Base-by-base conservation (phyloP, 352 stramenopile species). In the Vaucheria bursata region DNA sequence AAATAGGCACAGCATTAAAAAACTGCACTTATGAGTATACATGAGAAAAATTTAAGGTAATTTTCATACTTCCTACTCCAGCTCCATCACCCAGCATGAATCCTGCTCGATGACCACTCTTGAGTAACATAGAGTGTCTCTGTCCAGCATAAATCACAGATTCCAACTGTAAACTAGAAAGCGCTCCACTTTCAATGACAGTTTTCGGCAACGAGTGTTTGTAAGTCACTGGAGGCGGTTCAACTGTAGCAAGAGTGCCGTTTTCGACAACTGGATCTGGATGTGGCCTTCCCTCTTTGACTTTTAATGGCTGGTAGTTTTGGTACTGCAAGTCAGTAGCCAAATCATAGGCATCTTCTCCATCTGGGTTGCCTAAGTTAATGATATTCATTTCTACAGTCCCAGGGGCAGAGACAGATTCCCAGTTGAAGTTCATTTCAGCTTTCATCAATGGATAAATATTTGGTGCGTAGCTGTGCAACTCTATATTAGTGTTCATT, bases 21-120 rank as follows among this genome's bases (percentile, higher is more conserved):
- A n/a, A n/a, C n/a, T n/a, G n/a, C n/a, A n/a, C n/a, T n/a, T n/a
- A n/a, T n/a, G n/a, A n/a, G n/a, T n/a, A n/a, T n/a, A n/a, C n/a
- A n/a, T n/a, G n/a, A n/a, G n/a, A n/a, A n/a, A n/a, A n/a, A n/a
- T n/a, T n/a, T n/a, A n/a, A n/a, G n/a, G n/a, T n/a, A n/a, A n/a
- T n/a, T n/a, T n/a, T n/a, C n/a, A n/a, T n/a, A n/a, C n/a, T 83
- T 35, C 78, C 78, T 25, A 83, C 78, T 2, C 78, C 78, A 4
- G 78, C 78, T 2, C 78, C 78, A 36, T 83, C 78, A 39, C 69
- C 78, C 35, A 83, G 79, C 67, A 83, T 80, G 36, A 83, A 77
- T 1, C 78, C 78, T 18, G 65, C 59, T 25, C 78, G 64, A 45
- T 75, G 79, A 12, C 78, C 78, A 29, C 69, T 71, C 0, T 71